Conservation (phyloP, 345 rosid genomes). For the Syzygium aromaticum region DNA sequence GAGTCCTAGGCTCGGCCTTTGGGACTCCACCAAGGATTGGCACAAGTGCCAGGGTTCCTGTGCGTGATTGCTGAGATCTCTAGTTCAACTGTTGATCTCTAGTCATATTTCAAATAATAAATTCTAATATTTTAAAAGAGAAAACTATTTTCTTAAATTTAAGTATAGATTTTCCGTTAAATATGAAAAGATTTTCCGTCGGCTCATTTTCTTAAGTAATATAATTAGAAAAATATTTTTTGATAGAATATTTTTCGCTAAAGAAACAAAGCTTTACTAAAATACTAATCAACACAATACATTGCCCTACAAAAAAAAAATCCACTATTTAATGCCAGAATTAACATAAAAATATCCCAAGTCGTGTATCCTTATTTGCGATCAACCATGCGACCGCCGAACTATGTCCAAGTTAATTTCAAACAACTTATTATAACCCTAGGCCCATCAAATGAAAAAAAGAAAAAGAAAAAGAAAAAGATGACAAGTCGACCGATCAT, state of each 20-base stretch:
- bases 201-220: background rate
- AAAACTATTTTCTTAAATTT: background rate
- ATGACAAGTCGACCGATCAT: background rate
- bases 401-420: background rate
- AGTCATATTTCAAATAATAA: background rate
- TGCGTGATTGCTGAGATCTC: background rate
- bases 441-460: background rate
- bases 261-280: background rate
- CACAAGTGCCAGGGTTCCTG: background rate
- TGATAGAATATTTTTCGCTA: fast-evolving
- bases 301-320: background rate
- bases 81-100: background rate
- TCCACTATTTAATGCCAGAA: background rate
- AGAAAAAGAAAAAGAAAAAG: background rate
- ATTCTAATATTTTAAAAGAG: background rate
- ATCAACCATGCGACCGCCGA: background rate
- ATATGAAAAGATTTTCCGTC: background rate
- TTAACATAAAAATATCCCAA: background rate
- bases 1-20: background rate
- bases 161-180: background rate
- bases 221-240: background rate
- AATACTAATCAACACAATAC: background rate
- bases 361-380: background rate
- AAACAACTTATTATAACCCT: background rate
- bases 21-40: background rate